phyloP scores from a whole-genome alignment of 148 eudicot species.

The Heliosperma pusillum region DNA sequence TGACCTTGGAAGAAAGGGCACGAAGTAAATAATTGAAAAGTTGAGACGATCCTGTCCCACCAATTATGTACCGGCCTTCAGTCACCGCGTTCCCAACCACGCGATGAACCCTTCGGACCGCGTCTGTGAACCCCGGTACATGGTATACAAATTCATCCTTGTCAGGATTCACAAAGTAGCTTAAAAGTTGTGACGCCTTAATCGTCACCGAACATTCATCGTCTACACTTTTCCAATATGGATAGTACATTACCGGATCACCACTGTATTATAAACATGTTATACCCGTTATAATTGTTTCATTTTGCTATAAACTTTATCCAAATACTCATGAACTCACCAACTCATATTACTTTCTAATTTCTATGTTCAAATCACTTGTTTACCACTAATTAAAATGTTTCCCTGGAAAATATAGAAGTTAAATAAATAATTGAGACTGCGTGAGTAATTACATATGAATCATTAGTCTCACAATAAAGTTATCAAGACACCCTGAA shows the following conservation, averaged over 20 bases:
- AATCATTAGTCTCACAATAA: too few relatives aligned
- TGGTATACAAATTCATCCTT: slow-evolving; percentile 46
- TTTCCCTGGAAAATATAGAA: too few relatives aligned
- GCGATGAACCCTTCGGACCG: slow-evolving; percentile 39
- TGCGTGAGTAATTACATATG: too few relatives aligned
- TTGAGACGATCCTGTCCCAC: slow-evolving; percentile 71
- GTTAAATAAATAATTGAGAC: too few relatives aligned
- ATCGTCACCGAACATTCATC: slow-evolving; percentile 41
- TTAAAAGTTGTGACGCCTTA: slow-evolving; percentile 42
- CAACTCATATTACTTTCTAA: too few relatives aligned
- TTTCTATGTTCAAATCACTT: too few relatives aligned
- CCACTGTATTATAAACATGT: slow-evolving; percentile 42
- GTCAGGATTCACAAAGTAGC: slow-evolving; percentile 46
- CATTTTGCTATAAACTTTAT: too few relatives aligned
- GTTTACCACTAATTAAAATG: too few relatives aligned
- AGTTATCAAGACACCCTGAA: too few relatives aligned
- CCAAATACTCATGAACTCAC: too few relatives aligned
- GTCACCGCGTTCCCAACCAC: slow-evolving; percentile 50
- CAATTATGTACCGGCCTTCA: slow-evolving; percentile 42
- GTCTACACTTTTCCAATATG: slow-evolving; percentile 49
- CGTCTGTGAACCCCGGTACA: slow-evolving; percentile 49
- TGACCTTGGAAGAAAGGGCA: slow-evolving; percentile 32
- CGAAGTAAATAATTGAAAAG: slow-evolving; percentile 48
- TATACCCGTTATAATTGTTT: too few relatives aligned
- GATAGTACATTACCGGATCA: slow-evolving; percentile 55